Percentiles rank a stretch among this genome's conserved stretches.
Evolutionary conservation across 495 filamentous ascomycete genomes (phyloP).

Genomic region (Barbatosphaeria neglecta): DNA sequence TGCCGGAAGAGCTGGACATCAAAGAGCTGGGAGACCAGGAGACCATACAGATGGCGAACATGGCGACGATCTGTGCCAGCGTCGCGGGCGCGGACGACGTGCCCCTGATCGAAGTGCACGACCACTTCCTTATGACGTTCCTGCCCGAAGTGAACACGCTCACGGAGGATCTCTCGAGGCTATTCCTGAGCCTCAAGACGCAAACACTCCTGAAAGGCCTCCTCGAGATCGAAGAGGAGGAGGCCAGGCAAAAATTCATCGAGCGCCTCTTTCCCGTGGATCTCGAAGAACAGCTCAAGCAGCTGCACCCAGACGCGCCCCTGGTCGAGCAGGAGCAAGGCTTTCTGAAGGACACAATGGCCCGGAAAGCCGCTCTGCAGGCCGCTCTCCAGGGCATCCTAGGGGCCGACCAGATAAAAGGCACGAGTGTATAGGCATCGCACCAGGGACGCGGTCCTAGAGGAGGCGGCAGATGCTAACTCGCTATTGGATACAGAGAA

Average conservation of each 20-base stretch:
- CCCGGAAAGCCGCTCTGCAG: constrained; percentile 56
- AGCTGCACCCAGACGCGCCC: constrained; percentile 51
- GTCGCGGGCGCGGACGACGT: constrained; percentile 78
- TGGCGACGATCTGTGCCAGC: constrained; percentile 74
- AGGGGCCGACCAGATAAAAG: constrained; percentile 45
- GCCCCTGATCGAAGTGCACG: constrained; percentile 69
- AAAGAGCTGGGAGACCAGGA: constrained; percentile 54
- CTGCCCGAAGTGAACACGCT: constrained; percentile 63
- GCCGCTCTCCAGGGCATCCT: constrained; percentile 51
- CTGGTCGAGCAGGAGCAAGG: constrained; percentile 62
- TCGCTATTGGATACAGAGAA: too few species aligned
- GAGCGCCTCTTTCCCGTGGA: constrained; percentile 63
- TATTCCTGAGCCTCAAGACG: constrained; percentile 79
- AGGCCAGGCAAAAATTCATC: constrained; percentile 47
- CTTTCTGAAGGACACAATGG: constrained; percentile 53
- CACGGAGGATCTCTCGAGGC: constrained; percentile 54
- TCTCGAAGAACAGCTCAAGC: constrained; percentile 51
- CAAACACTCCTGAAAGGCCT: constrained; percentile 71
- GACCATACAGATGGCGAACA: constrained; percentile 73
- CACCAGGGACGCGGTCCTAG: not conserved
- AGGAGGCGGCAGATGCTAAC: constrained; percentile 12
- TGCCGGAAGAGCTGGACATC: constrained; percentile 60
- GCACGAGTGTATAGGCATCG: constrained; percentile 26
- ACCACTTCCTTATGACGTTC: constrained; percentile 76
- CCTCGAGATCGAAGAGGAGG: constrained; percentile 44